A percentile compares a stretch with the other conserved stretches of the same genome.
Conservation (phyloP, 2,329 filamentous ascomycete genomes). For the Stagonosporopsis tanaceti region DNA sequence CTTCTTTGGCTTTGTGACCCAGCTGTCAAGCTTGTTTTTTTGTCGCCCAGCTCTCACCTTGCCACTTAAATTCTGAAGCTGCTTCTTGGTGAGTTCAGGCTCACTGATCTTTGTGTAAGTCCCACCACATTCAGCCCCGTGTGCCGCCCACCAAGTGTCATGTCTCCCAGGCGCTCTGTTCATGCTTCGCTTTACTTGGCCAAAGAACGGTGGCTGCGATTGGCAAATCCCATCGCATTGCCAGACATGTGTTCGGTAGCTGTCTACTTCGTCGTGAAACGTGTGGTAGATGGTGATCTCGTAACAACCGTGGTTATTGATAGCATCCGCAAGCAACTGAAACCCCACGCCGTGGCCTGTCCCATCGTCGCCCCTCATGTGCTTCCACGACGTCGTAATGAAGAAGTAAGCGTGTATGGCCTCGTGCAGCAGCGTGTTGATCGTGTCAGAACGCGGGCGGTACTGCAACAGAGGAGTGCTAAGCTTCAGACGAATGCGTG, state of each 20-base stretch:
- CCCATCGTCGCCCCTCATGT: slow-evolving; percentile 53
- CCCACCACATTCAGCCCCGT: slow-evolving; percentile 53
- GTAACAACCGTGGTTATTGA: slow-evolving; percentile 55
- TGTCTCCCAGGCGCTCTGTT: slow-evolving; percentile 53
- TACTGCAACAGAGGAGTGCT: slow-evolving; percentile 56
- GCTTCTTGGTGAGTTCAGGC: slow-evolving; percentile 53
- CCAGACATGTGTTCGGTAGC: slow-evolving; percentile 56
- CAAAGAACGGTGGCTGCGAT: slow-evolving; percentile 51
- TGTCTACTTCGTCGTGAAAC: slow-evolving; percentile 57
- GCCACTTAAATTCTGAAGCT: slow-evolving; percentile 49
- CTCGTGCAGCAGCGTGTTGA: slow-evolving; percentile 57
- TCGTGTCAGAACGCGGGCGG: slow-evolving; percentile 52
- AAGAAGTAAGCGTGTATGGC: slow-evolving; percentile 58
- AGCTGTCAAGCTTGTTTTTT: slow-evolving; percentile 55
- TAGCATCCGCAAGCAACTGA: slow-evolving; percentile 54
- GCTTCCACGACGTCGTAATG: slow-evolving; percentile 54
- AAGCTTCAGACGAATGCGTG: slow-evolving; percentile 53
- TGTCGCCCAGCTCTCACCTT: slow-evolving; percentile 53
- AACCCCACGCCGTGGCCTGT: slow-evolving; percentile 56
- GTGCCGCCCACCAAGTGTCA: slow-evolving; percentile 54
- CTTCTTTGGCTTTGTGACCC: slow-evolving; percentile 42
- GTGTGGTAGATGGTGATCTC: slow-evolving; percentile 54
- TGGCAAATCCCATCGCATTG: slow-evolving; percentile 54
- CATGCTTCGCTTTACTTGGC: slow-evolving; percentile 57
- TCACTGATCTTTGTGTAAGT: slow-evolving; percentile 53